These are phyloP conservation scores for Nepenthes mirabilis DNA, from an alignment of 148 eudicot species.

Conservation along the genomic window DNA sequence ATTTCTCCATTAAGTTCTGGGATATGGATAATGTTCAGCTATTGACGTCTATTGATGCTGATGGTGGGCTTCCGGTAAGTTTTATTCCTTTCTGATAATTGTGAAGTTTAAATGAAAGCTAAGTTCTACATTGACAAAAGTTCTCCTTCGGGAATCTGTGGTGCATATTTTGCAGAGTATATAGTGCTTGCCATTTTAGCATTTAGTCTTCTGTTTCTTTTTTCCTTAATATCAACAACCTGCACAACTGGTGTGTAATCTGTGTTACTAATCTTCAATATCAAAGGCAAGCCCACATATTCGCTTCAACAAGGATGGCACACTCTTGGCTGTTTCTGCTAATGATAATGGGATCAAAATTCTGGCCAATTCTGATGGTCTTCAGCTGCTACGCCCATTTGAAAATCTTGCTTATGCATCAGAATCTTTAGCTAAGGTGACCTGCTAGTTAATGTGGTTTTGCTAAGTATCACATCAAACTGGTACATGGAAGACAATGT, in stretches of 20 bases:
- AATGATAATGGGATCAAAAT: conserved; percentile 71
- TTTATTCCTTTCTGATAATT: neutral
- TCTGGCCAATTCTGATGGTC: conserved; percentile 66
- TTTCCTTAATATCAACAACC: neutral
- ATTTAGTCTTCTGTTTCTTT: conserved; percentile 1
- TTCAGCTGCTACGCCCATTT: conserved; percentile 26
- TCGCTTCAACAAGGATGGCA: conserved; percentile 85
- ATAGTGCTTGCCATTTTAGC: no score
- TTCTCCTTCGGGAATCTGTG: neutral
- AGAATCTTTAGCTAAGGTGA: no score
- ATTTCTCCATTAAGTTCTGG: conserved; percentile 74
- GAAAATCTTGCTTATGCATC: no score
- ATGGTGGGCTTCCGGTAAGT: conserved; percentile 78
- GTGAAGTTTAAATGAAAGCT: neutral
- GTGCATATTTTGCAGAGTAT: neutral
- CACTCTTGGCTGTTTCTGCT: conserved; percentile 72
- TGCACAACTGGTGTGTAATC: no score
- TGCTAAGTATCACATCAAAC: no score
- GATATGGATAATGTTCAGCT: conserved; percentile 81
- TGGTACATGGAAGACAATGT: no score
- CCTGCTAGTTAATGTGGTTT: no score
- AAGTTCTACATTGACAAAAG: neutral
- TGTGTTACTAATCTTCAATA: conserved; percentile 3
- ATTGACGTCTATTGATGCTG: conserved; percentile 68
- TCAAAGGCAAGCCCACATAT: conserved; percentile 73